Evolutionary conservation across 108 stramenopile species (phyloP).

Genomic region (Aurantiochytrium sp.): DNA sequence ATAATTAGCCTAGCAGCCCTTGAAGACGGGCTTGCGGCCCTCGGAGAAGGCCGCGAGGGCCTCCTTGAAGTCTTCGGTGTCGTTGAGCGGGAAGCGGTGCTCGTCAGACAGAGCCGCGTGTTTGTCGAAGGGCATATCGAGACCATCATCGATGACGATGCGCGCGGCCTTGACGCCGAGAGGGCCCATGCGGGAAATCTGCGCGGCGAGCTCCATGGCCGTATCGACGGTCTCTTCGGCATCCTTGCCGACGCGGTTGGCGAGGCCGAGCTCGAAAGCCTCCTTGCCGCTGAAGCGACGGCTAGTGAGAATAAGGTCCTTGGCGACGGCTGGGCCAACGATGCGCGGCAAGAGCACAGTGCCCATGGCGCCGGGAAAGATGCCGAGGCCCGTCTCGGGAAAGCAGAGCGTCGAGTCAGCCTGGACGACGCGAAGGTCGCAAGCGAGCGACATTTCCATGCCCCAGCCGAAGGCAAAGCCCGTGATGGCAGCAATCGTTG

Average conservation of each 20-base stretch:
- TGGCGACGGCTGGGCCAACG: slow-evolving; percentile 34
- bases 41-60: neutral
- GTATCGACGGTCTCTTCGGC: neutral
- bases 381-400: slow-evolving; percentile 5
- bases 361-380: slow-evolving; percentile 32
- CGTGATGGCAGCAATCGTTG: slow-evolving; percentile 22
- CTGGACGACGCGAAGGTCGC: slow-evolving; percentile 5
- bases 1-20: too few relatives aligned
- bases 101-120: neutral
- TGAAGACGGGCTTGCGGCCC: neutral
- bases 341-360: slow-evolving; percentile 20
- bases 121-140: neutral
- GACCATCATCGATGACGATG: neutral
- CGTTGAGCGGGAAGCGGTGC: slow-evolving; percentile 4
- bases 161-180: neutral
- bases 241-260: neutral
- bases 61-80: neutral
- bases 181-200: neutral
- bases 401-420: neutral
- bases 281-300: slow-evolving; percentile 8
- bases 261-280: neutral
- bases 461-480: slow-evolving; percentile 35
- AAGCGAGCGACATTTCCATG: slow-evolving; percentile 33
- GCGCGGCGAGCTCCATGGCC: neutral
- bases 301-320: slow-evolving; percentile 30